Base-by-base conservation (phyloP, 2,329 filamentous ascomycete genomes). In the Phyllosticta citriasiana region DNA sequence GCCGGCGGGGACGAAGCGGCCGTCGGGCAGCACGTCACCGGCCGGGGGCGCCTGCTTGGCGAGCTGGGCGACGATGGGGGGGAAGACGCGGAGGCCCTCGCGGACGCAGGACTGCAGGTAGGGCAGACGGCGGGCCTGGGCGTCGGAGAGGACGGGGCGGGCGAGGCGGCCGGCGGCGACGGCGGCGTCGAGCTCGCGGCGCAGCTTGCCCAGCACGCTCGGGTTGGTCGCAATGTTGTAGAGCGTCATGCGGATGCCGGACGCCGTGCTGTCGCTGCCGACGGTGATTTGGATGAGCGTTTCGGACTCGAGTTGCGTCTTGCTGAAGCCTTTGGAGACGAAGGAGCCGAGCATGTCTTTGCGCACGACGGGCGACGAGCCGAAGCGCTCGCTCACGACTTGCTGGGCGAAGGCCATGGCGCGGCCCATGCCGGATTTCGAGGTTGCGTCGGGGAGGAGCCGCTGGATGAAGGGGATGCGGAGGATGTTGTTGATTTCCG, bases 201-300 rank as follows among this genome's bases (percentile, higher is more conserved):
- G 76, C 0, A 86, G 71, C 2, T 70, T 78, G 3, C 65, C 61
- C 61, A 79, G 76, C 0, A 82, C 76, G 1, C 72, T 72, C 0
- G 79, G 79, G 25, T 76, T 79, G n/a, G 77, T 80, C 24, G 79
- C 76, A 60, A 85, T 68, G 66, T 81, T 77, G 24, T 84, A 75
- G 60, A 85, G 64, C 1, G 78, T 82, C 47, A 78, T 73, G 2
- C 83, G 78, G 9, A 86, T 77, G 1, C 77, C 77, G 0, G 80
- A 82, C 0, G 83, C 81, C 0, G 82, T 83, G 0, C 81, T 84
- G 63, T 85, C 83, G 0, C 81, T 81, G 3, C 83, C 83, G 4
- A 82, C 82, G 4, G 82, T 73, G 51, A 80, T 78, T 62, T 79
- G 76, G 12, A 77, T 71, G 4, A 78, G 64, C 0, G 73, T 75